Conservation (phyloP, 768 basidiomycete species). For the Russula dissimulans region DNA sequence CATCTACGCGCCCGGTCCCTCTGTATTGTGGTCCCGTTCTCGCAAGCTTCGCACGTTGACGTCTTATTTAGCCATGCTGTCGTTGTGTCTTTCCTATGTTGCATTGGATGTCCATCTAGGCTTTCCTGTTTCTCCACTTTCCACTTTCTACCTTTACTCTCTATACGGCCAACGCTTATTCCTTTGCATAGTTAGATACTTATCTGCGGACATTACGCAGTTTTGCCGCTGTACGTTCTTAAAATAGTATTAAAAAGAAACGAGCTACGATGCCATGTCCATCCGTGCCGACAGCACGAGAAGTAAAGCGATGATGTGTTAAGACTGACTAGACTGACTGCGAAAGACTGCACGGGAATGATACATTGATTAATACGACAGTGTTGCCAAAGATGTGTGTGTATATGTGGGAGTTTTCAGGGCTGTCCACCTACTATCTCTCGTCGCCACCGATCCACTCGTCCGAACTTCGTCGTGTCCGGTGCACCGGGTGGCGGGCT, state of each 20-base stretch:
- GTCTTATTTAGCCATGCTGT: slow-evolving; percentile 1
- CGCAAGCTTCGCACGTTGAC: slow-evolving; percentile 2
- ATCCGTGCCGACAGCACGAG: slow-evolving; percentile 11
- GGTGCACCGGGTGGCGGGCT: slow-evolving; percentile 51
- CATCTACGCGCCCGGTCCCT: neutral
- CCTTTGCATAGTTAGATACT: slow-evolving; percentile 13
- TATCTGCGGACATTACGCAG: slow-evolving; percentile 18
- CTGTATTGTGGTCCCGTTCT: neutral
- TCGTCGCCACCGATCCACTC: slow-evolving; percentile 75
- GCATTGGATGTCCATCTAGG: slow-evolving; percentile 26
- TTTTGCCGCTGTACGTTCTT: slow-evolving; percentile 22
- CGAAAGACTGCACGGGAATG: neutral
- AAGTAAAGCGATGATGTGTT: neutral
- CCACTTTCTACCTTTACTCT: neutral
- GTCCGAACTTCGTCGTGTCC: slow-evolving; percentile 57
- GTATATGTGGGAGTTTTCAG: neutral
- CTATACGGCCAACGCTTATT: slow-evolving; percentile 12
- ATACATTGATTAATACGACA: neutral
- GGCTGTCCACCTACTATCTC: slow-evolving; percentile 64
- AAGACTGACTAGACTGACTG: neutral
- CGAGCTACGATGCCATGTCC: slow-evolving; percentile 12
- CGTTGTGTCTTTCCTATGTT: neutral
- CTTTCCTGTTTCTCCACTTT: neutral
- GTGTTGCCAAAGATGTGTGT: neutral
- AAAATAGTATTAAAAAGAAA: slow-evolving; percentile 18